phyloP scores from a whole-genome alignment of 2,329 filamentous ascomycete genomes.

The Gnomoniopsis sp. region DNA sequence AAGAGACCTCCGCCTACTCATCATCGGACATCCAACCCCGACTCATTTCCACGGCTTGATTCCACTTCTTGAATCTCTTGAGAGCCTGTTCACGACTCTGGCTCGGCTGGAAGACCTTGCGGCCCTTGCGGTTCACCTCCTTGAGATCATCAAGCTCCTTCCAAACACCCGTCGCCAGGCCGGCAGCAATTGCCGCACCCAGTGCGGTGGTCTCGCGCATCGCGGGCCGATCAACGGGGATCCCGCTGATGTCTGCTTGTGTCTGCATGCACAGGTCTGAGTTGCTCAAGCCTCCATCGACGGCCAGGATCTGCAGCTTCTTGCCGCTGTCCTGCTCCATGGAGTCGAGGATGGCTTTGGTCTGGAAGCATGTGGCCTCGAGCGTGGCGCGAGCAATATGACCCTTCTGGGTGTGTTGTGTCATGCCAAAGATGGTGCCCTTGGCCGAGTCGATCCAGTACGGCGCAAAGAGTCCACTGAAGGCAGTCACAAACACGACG shows the following conservation, averaged over 20 bases:
- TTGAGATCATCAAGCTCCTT: conserved; percentile 69
- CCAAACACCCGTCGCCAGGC: conserved; percentile 80
- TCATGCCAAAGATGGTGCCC: conserved; percentile 83
- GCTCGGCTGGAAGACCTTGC: conserved; percentile 67
- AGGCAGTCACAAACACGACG: conserved; percentile 83
- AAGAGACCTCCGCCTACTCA: conserved; percentile 15
- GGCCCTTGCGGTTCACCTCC: conserved; percentile 67
- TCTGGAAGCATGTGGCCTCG: conserved; percentile 90
- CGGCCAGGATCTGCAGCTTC: conserved; percentile 69
- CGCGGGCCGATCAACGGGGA: conserved; percentile 76
- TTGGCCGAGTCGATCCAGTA: conserved; percentile 95
- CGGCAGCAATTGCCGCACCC: conserved; percentile 84
- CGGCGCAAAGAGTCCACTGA: conserved; percentile 85
- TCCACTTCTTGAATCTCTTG: conserved; percentile 50
- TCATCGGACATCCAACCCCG: conserved; percentile 46
- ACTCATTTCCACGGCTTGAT: conserved; percentile 58
- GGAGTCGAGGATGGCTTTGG: conserved; percentile 84
- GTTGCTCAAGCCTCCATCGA: conserved; percentile 87
- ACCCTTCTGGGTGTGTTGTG: conserved; percentile 77
- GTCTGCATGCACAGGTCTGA: conserved; percentile 89
- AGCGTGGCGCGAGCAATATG: conserved; percentile 88
- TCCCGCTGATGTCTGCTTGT: conserved; percentile 80
- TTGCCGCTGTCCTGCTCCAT: conserved; percentile 86
- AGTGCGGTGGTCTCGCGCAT: conserved; percentile 92
- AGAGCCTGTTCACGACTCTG: conserved; percentile 43